A percentile compares a stretch with the other conserved stretches of the same genome.
These are phyloP conservation scores for Saccharomyces jurei DNA, from an alignment of 805 yeast species.

Conservation along the genomic window DNA sequence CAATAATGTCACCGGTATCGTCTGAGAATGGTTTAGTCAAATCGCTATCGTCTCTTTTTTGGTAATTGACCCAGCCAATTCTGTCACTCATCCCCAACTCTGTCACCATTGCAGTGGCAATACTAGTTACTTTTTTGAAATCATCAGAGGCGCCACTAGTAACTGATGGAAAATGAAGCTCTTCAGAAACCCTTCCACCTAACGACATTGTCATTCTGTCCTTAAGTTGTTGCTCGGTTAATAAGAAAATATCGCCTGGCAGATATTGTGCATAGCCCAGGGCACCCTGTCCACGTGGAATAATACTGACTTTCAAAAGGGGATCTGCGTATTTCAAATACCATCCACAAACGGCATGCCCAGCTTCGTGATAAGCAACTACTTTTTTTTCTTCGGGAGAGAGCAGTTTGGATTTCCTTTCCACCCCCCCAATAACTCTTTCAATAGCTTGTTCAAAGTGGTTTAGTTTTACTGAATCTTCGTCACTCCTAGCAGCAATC, in stretches of 20 bases:
- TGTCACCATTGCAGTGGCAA: conserved; percentile 91
- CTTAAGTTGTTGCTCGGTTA: conserved; percentile 65
- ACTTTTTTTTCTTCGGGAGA: conserved; percentile 79
- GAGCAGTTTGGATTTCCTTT: conserved; percentile 76
- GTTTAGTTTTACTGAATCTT: conserved; percentile 54
- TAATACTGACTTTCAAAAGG: conserved; percentile 85
- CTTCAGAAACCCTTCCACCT: conserved; percentile 96
- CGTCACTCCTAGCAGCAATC: conserved; percentile 84
- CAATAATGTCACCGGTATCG: conserved; percentile 73
- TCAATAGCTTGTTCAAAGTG: conserved; percentile 97
- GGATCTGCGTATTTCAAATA: conserved; percentile 87
- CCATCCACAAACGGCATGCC: conserved; percentile 99
- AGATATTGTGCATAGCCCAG: conserved; percentile 95
- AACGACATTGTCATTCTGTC: conserved; percentile 95
- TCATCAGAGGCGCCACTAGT: conserved; percentile 96
- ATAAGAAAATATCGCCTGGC: conserved; percentile 83
- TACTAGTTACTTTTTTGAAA: conserved; percentile 87
- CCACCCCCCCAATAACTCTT: conserved; percentile 93
- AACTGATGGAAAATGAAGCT: conserved; percentile 81
- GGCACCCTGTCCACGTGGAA: conserved; percentile 96
- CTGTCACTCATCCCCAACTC: conserved; percentile 84
- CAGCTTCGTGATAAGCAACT: conserved; percentile 98
- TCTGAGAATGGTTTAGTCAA: conserved; percentile 85
- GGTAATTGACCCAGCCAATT: conserved; percentile 71
- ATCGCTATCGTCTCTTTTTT: conserved; percentile 62